These are phyloP conservation scores for Agaricus subrufescens DNA, from an alignment of 768 basidiomycete species.

Conservation along the genomic window DNA sequence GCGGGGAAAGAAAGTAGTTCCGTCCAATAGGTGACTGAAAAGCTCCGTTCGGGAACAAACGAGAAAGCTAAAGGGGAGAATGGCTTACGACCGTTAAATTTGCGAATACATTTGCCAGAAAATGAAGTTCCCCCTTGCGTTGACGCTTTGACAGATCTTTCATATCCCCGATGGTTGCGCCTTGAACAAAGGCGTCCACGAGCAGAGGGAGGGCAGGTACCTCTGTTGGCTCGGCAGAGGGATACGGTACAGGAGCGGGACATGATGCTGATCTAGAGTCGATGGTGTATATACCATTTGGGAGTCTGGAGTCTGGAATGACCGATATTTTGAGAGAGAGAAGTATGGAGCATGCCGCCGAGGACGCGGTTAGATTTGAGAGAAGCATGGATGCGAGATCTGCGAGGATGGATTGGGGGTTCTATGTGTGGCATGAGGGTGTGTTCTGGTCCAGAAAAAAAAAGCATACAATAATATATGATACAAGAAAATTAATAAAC, in stretches of 20 bases:
- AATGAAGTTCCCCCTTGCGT: slow-evolving; percentile 81
- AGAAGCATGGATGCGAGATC: slow-evolving; percentile 97
- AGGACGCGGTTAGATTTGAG: slow-evolving; percentile 85
- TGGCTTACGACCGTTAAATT: slow-evolving; percentile 75
- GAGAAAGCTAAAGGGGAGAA: neutral
- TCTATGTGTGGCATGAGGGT: slow-evolving; percentile 40
- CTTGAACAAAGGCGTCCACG: slow-evolving; percentile 85
- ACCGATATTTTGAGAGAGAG: slow-evolving; percentile 64
- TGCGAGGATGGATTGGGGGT: slow-evolving; percentile 85
- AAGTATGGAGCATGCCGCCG: slow-evolving; percentile 59
- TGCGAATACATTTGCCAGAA: slow-evolving; percentile 91
- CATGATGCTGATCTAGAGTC: slow-evolving; percentile 82
- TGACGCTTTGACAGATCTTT: slow-evolving; percentile 42
- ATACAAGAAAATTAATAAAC: slow-evolving; percentile 79
- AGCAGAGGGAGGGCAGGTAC: slow-evolving; percentile 73
- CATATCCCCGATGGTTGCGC: slow-evolving; percentile 50
- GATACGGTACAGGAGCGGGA: slow-evolving; percentile 67
- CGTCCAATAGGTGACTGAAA: slow-evolving; percentile 69
- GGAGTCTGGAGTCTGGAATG: slow-evolving; percentile 42
- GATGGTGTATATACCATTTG: slow-evolving; percentile 61
- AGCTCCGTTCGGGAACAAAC: too few relatives aligned
- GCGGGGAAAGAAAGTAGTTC: slow-evolving; percentile 74
- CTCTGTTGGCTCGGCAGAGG: slow-evolving; percentile 45
- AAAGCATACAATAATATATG: slow-evolving; percentile 80
- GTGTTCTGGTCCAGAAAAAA: slow-evolving; percentile 9